These are phyloP conservation scores for Physcomitrium patens DNA, from an alignment of 225 moss, liverwort and hornwort genomes.

Conservation along the genomic window DNA sequence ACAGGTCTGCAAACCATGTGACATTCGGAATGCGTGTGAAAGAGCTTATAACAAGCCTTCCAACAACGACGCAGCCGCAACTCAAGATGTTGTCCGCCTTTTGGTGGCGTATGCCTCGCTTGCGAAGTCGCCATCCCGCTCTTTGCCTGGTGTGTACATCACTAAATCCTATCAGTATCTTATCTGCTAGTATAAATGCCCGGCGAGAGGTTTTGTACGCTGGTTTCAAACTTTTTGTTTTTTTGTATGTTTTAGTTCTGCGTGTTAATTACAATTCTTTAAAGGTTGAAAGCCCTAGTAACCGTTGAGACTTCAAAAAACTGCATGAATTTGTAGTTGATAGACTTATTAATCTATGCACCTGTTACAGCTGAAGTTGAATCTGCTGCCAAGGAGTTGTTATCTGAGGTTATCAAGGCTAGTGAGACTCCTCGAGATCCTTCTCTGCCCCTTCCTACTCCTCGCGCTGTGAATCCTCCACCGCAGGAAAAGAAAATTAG, in stretches of 20 bases:
- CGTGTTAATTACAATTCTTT: not conserved
- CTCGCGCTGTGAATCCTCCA: slow-evolving; percentile 45
- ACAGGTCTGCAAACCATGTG: slow-evolving; percentile 88
- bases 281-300: not conserved
- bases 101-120: slow-evolving; percentile 75
- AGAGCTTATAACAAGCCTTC: slow-evolving; percentile 84
- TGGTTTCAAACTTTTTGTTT: not conserved
- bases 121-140: slow-evolving; percentile 47
- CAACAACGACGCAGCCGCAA: slow-evolving; percentile 53
- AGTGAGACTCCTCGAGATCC: slow-evolving; percentile 76
- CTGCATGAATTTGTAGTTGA: not conserved
- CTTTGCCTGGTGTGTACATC: slow-evolving; percentile 41
- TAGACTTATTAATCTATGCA: slow-evolving; percentile 3
- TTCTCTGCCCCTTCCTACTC: slow-evolving; percentile 59
- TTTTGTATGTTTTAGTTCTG: no score
- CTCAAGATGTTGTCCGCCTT: slow-evolving; percentile 80
- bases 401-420: slow-evolving; percentile 63
- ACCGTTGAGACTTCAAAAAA: not conserved
- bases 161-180: not conserved
- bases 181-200: not conserved
- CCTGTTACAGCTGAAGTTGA: slow-evolving; percentile 41
- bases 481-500: slow-evolving; percentile 43
- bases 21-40: slow-evolving; percentile 70
- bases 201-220: not conserved
- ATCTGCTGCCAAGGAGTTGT: slow-evolving; percentile 54